These are phyloP conservation scores for Gentiana dahurica DNA, from an alignment of 257 asterid species.

Conservation along the genomic window DNA sequence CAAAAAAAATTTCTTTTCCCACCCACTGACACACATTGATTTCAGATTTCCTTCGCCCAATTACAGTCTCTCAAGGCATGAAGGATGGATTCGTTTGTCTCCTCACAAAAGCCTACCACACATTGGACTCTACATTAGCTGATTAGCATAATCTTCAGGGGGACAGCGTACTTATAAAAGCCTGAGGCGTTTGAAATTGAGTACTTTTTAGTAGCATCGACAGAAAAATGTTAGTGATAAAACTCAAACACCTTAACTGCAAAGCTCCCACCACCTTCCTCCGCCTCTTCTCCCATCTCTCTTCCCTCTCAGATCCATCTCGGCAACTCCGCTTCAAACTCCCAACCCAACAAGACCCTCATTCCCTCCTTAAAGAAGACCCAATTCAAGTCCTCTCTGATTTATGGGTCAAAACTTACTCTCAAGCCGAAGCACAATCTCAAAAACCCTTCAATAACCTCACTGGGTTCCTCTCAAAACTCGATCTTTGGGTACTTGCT, in stretches of 20 bases:
- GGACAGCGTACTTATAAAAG: background rate
- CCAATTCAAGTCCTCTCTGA: constrained; percentile 63
- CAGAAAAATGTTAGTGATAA: constrained; percentile 45
- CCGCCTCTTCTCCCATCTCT: constrained; percentile 13
- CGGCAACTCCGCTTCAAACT: constrained; percentile 1
- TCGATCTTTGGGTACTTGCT: constrained; percentile 92
- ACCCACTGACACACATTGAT: no score
- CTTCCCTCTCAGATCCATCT: constrained; percentile 19
- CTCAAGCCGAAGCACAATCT: constrained; percentile 50
- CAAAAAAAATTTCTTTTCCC: no score
- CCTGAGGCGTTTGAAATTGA: background rate
- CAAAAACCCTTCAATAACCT: constrained; percentile 58
- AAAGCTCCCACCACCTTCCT: constrained; percentile 13
- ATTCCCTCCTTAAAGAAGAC: constrained; percentile 61
- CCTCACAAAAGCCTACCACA: no score
- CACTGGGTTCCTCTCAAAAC: constrained; percentile 75
- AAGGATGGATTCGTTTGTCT: no score
- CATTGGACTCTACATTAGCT: no score
- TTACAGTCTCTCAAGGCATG: no score
- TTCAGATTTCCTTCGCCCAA: no score
- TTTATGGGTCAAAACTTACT: constrained; percentile 81
- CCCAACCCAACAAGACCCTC: constrained; percentile 30
- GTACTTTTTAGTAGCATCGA: background rate
- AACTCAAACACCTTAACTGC: constrained; percentile 48
- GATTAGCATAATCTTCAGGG: no score